Evolutionary conservation across 768 basidiomycete species (phyloP).

Genomic region (Russula vinacea): DNA sequence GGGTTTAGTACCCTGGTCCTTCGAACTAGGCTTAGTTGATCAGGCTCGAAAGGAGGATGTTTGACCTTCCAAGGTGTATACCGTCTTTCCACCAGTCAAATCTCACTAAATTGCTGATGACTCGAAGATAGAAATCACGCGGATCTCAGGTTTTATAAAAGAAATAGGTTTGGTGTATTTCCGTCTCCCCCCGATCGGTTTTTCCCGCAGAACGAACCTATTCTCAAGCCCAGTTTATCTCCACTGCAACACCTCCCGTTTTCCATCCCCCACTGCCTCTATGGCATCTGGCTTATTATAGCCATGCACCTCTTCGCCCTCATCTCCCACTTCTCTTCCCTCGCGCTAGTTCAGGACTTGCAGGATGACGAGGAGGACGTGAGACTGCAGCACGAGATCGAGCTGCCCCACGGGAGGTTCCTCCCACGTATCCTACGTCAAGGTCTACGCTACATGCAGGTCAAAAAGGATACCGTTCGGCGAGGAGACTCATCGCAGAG

Average conservation of each 20-base stretch:
- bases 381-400: constrained; percentile 29
- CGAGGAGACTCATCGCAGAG: constrained; percentile 47
- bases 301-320: constrained; percentile 61
- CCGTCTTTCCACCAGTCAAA: constrained; percentile 27
- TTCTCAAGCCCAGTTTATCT: constrained; percentile 43
- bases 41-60: constrained; percentile 50
- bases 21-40: constrained; percentile 72
- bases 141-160: too few species aligned
- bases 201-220: constrained; percentile 59
- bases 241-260: constrained; percentile 72
- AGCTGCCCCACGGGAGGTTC: too few species aligned
- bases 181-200: too few species aligned
- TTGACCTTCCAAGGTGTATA: constrained; percentile 64
- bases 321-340: constrained; percentile 60
- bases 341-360: constrained; percentile 36
- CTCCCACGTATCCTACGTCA: too few species aligned
- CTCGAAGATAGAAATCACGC: not conserved
- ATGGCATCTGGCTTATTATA: too few species aligned
- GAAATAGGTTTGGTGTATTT: too few species aligned
- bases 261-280: constrained; percentile 52
- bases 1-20: constrained; percentile 65
- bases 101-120: constrained; percentile 10
- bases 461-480: constrained; percentile 75
- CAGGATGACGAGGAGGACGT: constrained; percentile 31
- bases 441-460: constrained; percentile 75